Conservation (phyloP, 257 asterid genomes). For the Linderniella brevidens region DNA sequence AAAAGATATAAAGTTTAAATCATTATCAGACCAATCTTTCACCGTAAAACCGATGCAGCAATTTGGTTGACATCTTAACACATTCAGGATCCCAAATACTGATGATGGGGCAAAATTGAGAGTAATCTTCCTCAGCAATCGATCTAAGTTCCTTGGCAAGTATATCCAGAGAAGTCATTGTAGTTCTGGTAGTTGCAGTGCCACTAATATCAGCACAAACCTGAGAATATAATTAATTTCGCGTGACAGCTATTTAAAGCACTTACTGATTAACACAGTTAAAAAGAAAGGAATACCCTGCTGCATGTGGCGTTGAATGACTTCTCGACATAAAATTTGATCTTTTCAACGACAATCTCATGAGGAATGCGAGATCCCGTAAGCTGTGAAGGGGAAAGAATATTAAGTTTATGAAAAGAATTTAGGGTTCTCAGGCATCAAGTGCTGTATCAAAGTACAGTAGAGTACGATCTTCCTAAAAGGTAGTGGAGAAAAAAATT, state of each 20-base stretch:
- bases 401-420: constrained; percentile 6
- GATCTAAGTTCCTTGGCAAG: constrained; percentile 63
- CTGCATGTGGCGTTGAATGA: constrained; percentile 60
- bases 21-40: constrained; percentile 62
- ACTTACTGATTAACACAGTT: constrained; percentile 9
- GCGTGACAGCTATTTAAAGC: constrained; percentile 7
- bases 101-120: constrained; percentile 49
- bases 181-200: constrained; percentile 29
- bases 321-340: constrained; percentile 43
- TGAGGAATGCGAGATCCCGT: constrained; percentile 26
- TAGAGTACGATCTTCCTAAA: no score
- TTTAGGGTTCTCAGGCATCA: constrained; percentile 7
- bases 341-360: constrained; percentile 35
- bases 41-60: constrained; percentile 66
- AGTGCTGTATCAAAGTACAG: no score
- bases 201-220: constrained; percentile 24
- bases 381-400: constrained; percentile 31
- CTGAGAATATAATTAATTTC: constrained; percentile 29
- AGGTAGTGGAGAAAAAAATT: no score
- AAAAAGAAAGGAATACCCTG: constrained; percentile 39
- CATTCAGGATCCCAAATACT: constrained; percentile 55
- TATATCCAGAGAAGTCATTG: constrained; percentile 48
- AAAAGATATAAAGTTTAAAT: constrained; percentile 3
- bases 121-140: constrained; percentile 57
- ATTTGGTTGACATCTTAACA: constrained; percentile 45